These are phyloP conservation scores for Ustanciosporium gigantosporum DNA, from an alignment of 1,284 basidiomycete species.

Conservation along the genomic window DNA sequence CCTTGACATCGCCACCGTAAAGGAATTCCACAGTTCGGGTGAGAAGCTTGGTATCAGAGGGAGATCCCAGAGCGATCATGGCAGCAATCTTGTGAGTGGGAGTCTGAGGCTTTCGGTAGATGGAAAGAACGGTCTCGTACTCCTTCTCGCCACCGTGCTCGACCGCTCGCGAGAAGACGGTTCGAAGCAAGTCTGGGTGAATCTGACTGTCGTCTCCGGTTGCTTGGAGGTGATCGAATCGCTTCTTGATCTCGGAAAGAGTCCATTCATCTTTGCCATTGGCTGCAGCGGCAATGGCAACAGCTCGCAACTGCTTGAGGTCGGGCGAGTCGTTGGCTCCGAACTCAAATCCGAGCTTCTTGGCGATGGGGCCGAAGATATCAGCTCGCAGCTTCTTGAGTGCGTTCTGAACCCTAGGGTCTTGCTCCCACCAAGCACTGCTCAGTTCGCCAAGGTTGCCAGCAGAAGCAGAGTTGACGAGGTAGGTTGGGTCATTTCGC, in stretches of 20 bases:
- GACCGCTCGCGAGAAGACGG: conserved; percentile 64
- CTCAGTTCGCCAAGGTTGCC: conserved; percentile 46
- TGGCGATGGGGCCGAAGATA: conserved; percentile 78
- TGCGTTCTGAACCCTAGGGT: conserved; percentile 66
- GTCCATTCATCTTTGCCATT: conserved; percentile 63
- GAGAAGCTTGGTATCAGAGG: conserved; percentile 51
- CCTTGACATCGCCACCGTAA: conserved; percentile 59
- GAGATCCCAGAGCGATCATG: conserved; percentile 58
- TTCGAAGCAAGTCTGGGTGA: conserved; percentile 64
- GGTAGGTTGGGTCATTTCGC: conserved; percentile 62
- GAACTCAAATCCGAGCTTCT: conserved; percentile 80
- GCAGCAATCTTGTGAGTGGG: conserved; percentile 65
- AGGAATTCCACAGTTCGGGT: conserved; percentile 59
- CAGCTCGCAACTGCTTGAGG: conserved; percentile 74
- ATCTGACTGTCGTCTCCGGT: conserved; percentile 79
- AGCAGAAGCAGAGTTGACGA: conserved; percentile 48
- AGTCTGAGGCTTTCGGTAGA: conserved; percentile 68
- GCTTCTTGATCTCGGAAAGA: conserved; percentile 68
- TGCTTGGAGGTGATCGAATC: conserved; percentile 75
- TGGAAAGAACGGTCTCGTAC: conserved; percentile 67
- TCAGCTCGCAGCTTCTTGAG: conserved; percentile 60
- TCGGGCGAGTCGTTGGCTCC: conserved; percentile 73
- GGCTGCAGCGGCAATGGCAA: conserved; percentile 71
- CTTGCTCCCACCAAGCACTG: conserved; percentile 82
- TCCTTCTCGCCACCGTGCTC: conserved; percentile 76